Evolutionary conservation across 768 basidiomycete genomes (phyloP), one percentile per base, ranked within the genome.

Genomic region (Hericium coralloides): DNA sequence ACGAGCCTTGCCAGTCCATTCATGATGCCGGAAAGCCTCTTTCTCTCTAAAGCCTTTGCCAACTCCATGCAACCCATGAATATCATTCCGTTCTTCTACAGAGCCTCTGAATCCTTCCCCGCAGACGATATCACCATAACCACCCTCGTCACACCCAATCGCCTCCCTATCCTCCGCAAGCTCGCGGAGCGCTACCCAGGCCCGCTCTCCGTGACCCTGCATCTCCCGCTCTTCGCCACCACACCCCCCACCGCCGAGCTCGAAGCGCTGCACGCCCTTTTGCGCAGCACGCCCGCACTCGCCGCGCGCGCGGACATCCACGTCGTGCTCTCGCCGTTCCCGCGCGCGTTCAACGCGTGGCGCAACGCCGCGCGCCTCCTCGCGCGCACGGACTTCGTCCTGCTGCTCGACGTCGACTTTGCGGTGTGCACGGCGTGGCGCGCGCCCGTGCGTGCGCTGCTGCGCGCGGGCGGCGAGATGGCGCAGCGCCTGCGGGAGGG

Each of bases 371-470:
- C 92, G 3, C 82, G 92, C 43, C 74, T 91, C 52, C 90, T 92
- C 64, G 85, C 91, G 4, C 80, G 89, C 14, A 92, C 92, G 8
- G 81, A 87, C 60, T 90, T 82, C 62, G 80, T 93, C 57, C 88
- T 94, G 84, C 88, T 93, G 85, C 82, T 94, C 53, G 93, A 95
- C 67, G 85, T 94, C 59, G 92, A 94, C 68, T 93, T 95, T 68
- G 85, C 80, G 36, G 70, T 89, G 12, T 92, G 91, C 68, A 92
- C 92, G 49, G 83, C 90, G 71, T 89, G 92, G 69, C 78, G 87
- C 57, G 66, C 70, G 26, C 74, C 79, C 9, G 72, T 91, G 59
- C 77, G 76, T 18, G 45, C 38, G 9, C 41, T 56, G 18, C 50
- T 56, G 38, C 53, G 56, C 36, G 53, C 50, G 23, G 58, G 58